Conservation (phyloP, 225 moss, liverwort and hornwort genomes). For the Ulota crispa region DNA sequence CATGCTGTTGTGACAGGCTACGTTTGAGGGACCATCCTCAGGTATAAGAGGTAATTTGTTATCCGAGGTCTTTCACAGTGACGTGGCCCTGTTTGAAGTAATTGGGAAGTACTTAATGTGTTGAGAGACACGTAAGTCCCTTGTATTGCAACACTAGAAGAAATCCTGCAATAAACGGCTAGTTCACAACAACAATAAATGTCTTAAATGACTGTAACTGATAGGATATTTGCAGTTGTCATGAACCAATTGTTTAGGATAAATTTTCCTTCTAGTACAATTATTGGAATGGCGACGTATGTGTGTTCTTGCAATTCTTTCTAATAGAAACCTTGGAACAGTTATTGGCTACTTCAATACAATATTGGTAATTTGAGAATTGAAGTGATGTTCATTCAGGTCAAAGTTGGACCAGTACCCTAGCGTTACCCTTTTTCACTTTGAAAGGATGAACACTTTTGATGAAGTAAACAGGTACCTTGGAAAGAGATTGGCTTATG, state of each 20-base stretch:
- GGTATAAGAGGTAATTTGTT: conserved; percentile 68
- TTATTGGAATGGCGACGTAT: too few relatives aligned
- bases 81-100: not conserved
- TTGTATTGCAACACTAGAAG: not conserved
- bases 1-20: conserved; percentile 46
- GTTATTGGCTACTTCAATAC: too few relatives aligned
- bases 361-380: not conserved
- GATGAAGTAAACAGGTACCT: conserved; percentile 90
- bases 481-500: conserved; percentile 83
- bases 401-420: conserved; percentile 91
- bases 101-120: not conserved
- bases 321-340: not conserved
- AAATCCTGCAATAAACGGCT: too few relatives aligned
- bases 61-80: not conserved
- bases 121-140: not conserved
- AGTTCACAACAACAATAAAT: too few relatives aligned
- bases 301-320: not conserved
- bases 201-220: too few relatives aligned
- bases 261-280: too few relatives aligned
- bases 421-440: conserved; percentile 76
- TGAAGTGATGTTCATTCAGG: conserved; percentile 30
- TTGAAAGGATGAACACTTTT: conserved; percentile 78
- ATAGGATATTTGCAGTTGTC: too few relatives aligned
- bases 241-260: too few relatives aligned
- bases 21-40: conserved; percentile 76